These are phyloP conservation scores for Alisma plantagoaquatica DNA, from an alignment of 106 monocot genomes.

Conservation along the genomic window DNA sequence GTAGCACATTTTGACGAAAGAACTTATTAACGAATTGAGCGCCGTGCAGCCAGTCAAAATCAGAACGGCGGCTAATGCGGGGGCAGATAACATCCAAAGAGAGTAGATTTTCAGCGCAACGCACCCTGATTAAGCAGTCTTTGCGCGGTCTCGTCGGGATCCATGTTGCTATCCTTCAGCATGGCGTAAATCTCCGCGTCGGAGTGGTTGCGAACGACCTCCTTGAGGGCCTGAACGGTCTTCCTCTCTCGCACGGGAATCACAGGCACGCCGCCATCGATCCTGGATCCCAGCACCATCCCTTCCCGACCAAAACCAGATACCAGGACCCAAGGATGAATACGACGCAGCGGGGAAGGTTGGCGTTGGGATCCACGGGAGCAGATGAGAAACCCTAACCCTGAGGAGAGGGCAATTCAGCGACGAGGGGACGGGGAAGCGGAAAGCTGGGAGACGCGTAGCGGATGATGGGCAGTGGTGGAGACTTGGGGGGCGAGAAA, in stretches of 20 bases:
- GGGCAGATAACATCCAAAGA: too few relatives aligned
- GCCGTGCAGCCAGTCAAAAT: too few relatives aligned
- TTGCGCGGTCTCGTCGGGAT: slow-evolving; percentile 77
- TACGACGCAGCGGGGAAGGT: neutral
- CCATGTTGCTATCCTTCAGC: slow-evolving; percentile 68
- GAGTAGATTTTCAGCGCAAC: too few relatives aligned
- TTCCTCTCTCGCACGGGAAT: slow-evolving; percentile 11
- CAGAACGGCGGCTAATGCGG: too few relatives aligned
- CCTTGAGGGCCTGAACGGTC: slow-evolving; percentile 62
- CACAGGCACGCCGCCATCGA: slow-evolving; percentile 13
- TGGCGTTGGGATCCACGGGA: neutral
- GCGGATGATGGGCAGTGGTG: too few relatives aligned
- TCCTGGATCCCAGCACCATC: slow-evolving; percentile 30
- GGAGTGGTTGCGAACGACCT: slow-evolving; percentile 69
- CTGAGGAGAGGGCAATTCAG: neutral
- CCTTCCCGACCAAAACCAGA: neutral
- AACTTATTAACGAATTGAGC: too few relatives aligned
- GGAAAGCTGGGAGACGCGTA: too few relatives aligned
- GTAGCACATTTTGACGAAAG: too few relatives aligned
- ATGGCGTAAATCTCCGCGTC: slow-evolving; percentile 66
- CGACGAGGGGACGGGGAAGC: neutral
- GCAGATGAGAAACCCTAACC: neutral
- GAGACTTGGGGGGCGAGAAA: neutral
- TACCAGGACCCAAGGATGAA: neutral
- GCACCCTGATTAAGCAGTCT: slow-evolving; percentile 65